Evolutionary conservation across 768 basidiomycete genomes (phyloP), one percentile per base, ranked within the genome.

Genomic region (Trametopsis cervina): DNA sequence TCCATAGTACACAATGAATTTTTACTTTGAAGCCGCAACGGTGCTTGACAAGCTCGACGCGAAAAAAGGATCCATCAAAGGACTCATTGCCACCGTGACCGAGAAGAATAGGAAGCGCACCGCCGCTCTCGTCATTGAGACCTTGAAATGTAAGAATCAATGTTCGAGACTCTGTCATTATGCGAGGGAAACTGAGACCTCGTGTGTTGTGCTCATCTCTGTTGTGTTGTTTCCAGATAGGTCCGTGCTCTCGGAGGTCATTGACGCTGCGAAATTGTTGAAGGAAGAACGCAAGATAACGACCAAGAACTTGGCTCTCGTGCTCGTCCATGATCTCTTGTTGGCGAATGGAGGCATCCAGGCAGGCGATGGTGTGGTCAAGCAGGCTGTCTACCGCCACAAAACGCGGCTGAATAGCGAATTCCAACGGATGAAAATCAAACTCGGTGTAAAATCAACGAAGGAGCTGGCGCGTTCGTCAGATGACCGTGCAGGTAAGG

Each of bases 61-160:
- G 38, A 92, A 86, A 63, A 76, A 91, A 64, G 93, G 92, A n/a
- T 94, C 90, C 12, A 86, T 97, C 60, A 93, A 95, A 61, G 78
- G 93, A 46, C 66, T 91, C 26, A 69, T 95, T 36, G 79, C 80
- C 17, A 77, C 79, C 46, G 70, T 92, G 23, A 79, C 86, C 22
- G 80, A 83, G 61, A 83, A 83, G 66, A 75, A 77, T 55, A 76
- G 85, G 59, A 88, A 87, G 60, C 74, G 90, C 44, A 84, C 83
- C 4, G 77, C 89, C 26, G 89, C 89, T 7, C 79, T 96, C 29
- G 83, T 97, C 25, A 93, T 98, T 46, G 90, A 96, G 69, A 95
- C 92, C 0, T 70, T 98, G 40, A 97, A 96, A 77, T 97, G 94
- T 95, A 67, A 72, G 81, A 33, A 23, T n/a, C n/a, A n/a, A n/a